Evolutionary conservation across 2,329 filamentous ascomycete genomes (phyloP).

Genomic region (Mariannaea sp.): DNA sequence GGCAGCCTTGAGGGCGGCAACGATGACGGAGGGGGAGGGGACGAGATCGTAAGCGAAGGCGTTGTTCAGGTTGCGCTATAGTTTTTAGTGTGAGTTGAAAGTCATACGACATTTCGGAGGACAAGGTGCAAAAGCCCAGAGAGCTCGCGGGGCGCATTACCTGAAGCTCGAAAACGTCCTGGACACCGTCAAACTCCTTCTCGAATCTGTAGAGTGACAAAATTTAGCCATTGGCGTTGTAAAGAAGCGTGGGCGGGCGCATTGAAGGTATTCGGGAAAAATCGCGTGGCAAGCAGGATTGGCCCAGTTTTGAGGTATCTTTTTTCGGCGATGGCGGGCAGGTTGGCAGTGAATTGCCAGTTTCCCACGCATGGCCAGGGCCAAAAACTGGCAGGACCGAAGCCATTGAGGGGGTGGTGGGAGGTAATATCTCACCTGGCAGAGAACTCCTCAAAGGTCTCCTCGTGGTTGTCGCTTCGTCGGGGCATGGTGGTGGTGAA

Average conservation of each 20-base stretch:
- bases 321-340: slow-evolving; percentile 21
- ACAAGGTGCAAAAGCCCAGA: slow-evolving; percentile 28
- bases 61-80: slow-evolving; percentile 94
- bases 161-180: slow-evolving; percentile 99
- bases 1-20: slow-evolving; percentile 89
- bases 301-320: slow-evolving; percentile 36
- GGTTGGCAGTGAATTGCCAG: slow-evolving; percentile 10
- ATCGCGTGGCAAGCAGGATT: slow-evolving; percentile 33
- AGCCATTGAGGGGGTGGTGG: slow-evolving; percentile 25
- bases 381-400: not conserved
- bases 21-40: slow-evolving; percentile 87
- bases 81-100: slow-evolving; percentile 34
- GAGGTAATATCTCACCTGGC: slow-evolving; percentile 76
- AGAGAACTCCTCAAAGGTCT: slow-evolving; percentile 99
- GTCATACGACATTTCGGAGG: slow-evolving; percentile 41
- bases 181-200: slow-evolving; percentile 97
- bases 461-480: slow-evolving; percentile 76
- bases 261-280: slow-evolving; percentile 37
- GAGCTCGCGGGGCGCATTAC: slow-evolving; percentile 55
- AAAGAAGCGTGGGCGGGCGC: slow-evolving; percentile 25
- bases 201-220: slow-evolving; percentile 73
- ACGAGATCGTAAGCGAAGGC: slow-evolving; percentile 99
- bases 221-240: slow-evolving; percentile 39
- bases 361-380: not conserved
- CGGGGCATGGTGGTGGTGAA: slow-evolving; percentile 68